Conservation (phyloP, 495 filamentous ascomycete species). For the Hypoxylon fragiforme region DNA sequence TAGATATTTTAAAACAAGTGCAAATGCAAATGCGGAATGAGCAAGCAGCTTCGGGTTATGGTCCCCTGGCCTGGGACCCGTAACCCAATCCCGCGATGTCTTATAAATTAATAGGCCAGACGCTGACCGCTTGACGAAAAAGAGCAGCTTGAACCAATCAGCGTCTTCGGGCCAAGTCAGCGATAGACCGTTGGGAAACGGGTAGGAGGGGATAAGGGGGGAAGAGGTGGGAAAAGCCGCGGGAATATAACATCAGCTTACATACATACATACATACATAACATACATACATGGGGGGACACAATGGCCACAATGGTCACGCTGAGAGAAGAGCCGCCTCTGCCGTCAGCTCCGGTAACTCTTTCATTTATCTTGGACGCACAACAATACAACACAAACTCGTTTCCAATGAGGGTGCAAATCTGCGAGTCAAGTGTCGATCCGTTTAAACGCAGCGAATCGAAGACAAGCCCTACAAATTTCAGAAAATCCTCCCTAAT, state of each 20-base stretch:
- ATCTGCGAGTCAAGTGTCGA: constrained; percentile 33
- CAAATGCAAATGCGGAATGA: neutral
- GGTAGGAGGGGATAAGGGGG: neutral
- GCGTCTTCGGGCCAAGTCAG: constrained; percentile 6
- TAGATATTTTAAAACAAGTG: too few relatives aligned
- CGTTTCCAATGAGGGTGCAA: constrained; percentile 18
- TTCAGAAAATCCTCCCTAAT: constrained; percentile 8
- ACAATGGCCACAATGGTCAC: constrained; percentile 10
- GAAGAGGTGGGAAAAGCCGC: constrained; percentile 21
- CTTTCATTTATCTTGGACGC: constrained; percentile 15
- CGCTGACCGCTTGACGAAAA: constrained; percentile 16
- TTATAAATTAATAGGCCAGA: constrained; percentile 6
- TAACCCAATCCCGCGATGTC: constrained; percentile 4
- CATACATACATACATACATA: constrained; percentile 7
- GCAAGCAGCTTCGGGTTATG: neutral
- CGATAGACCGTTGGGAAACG: constrained; percentile 2
- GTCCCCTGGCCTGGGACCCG: neutral
- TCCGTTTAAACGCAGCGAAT: constrained; percentile 11
- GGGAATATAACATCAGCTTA: constrained; percentile 35
- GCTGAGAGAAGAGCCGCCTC: constrained; percentile 22
- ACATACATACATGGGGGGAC: neutral
- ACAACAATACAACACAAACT: constrained; percentile 23
- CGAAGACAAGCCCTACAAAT: neutral
- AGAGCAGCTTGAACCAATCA: constrained; percentile 9
- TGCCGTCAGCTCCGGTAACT: constrained; percentile 27